phyloP scores from a whole-genome alignment of 345 rosid genomes.

The Nasturtium officinale region DNA sequence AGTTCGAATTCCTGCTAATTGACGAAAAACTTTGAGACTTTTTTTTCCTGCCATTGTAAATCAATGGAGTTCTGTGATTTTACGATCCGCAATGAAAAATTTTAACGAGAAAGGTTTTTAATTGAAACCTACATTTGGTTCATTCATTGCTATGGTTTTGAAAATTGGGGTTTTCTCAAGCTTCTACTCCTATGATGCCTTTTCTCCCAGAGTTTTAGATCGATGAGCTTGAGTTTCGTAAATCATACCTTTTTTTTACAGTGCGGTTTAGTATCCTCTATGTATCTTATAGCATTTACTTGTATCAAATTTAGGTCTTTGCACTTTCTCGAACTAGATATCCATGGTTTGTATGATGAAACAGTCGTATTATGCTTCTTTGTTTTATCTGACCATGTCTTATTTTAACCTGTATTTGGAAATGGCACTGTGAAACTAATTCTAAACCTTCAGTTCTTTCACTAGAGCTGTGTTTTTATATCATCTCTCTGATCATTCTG shows the following conservation, averaged over 20 bases:
- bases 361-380: neutral
- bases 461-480: neutral
- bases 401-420: neutral
- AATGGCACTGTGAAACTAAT: neutral
- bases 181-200: neutral
- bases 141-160: slow-evolving; percentile 6
- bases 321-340: neutral
- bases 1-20: neutral
- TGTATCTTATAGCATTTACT: neutral
- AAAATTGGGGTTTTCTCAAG: neutral
- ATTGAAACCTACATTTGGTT: slow-evolving; percentile 10
- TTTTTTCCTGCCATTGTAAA: neutral
- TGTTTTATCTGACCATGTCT: neutral
- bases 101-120: slow-evolving; percentile 4
- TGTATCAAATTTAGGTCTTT: neutral
- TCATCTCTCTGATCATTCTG: slow-evolving; percentile 6
- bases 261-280: neutral
- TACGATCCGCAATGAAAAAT: neutral
- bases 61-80: slow-evolving; percentile 15
- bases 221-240: slow-evolving; percentile 2
- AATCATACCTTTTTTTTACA: neutral
- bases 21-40: neutral
- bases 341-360: neutral
- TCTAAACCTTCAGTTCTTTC: slow-evolving; percentile 2
- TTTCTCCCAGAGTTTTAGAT: neutral